A percentile compares a stretch with the other conserved stretches of the same genome.
These are phyloP conservation scores for Pichia californica DNA, from an alignment of 805 yeast species.

Conservation along the genomic window DNA sequence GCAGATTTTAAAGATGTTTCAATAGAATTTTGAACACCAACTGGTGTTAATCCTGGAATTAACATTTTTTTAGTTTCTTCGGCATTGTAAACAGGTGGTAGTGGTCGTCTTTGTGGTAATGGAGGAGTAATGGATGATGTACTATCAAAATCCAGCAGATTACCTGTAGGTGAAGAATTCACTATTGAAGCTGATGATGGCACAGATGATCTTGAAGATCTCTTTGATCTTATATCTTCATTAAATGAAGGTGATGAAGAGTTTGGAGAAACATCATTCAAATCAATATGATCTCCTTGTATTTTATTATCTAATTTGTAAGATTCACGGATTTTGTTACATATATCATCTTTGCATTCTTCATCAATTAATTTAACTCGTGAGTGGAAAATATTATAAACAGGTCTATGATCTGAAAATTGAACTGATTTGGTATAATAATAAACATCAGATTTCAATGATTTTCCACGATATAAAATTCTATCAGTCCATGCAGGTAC, in stretches of 20 bases:
- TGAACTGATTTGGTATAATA: slow-evolving; percentile 51
- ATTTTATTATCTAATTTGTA: slow-evolving; percentile 34
- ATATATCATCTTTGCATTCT: slow-evolving; percentile 45
- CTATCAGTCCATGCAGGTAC: slow-evolving; percentile 98
- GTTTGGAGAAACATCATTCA: slow-evolving; percentile 22
- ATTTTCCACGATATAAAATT: slow-evolving; percentile 57
- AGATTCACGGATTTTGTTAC: slow-evolving; percentile 52
- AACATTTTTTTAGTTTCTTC: slow-evolving; percentile 17
- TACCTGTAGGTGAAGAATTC: slow-evolving; percentile 2
- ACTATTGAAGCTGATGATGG: slow-evolving; percentile 1
- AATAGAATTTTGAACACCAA: slow-evolving; percentile 13
- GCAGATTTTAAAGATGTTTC: background rate
- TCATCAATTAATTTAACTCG: slow-evolving; percentile 67
- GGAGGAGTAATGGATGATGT: slow-evolving; percentile 15
- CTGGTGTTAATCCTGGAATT: slow-evolving; percentile 21
- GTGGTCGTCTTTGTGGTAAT: slow-evolving; percentile 14
- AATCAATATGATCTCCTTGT: slow-evolving; percentile 21
- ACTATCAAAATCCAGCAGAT: slow-evolving; percentile 20
- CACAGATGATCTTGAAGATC: slow-evolving; percentile 7
- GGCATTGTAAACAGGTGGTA: slow-evolving; percentile 22
- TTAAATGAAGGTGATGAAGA: slow-evolving; percentile 2
- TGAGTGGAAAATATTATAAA: slow-evolving; percentile 69
- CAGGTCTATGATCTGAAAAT: slow-evolving; percentile 90
- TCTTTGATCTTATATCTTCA: background rate
- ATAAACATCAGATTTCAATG: slow-evolving; percentile 59